Conservation (phyloP, 1,284 basidiomycete genomes). For the Entoloma clypeatum region DNA sequence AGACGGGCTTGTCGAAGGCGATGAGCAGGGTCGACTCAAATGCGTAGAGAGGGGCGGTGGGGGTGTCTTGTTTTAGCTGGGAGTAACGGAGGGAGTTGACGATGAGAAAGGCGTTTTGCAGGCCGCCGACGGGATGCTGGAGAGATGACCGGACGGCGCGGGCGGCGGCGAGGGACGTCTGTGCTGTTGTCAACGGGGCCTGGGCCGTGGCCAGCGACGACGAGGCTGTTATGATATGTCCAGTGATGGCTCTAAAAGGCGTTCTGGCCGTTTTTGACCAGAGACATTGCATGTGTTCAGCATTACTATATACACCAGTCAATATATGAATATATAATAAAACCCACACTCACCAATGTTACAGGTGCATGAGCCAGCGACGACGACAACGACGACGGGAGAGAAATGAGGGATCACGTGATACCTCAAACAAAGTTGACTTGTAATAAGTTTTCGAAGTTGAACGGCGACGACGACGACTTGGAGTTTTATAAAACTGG, state of each 20-base stretch:
- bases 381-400: slow-evolving; percentile 4
- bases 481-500: slow-evolving; percentile 15
- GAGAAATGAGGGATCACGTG: no score
- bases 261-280: slow-evolving; percentile 45
- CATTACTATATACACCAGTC: slow-evolving; percentile 36
- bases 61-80: slow-evolving; percentile 21
- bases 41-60: slow-evolving; percentile 8
- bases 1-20: slow-evolving; percentile 32
- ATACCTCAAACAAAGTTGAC: neutral
- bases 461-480: slow-evolving; percentile 10
- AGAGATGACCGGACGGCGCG: slow-evolving; percentile 50
- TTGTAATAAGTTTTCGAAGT: neutral
- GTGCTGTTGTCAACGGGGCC: slow-evolving; percentile 31
- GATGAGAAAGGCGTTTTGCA: slow-evolving; percentile 51
- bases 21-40: neutral
- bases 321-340: neutral
- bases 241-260: slow-evolving; percentile 19
- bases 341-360: neutral
- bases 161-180: slow-evolving; percentile 49
- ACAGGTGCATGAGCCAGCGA: neutral
- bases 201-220: neutral
- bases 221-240: slow-evolving; percentile 3
- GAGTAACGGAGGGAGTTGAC: slow-evolving; percentile 55
- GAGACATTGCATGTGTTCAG: slow-evolving; percentile 61
- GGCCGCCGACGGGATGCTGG: slow-evolving; percentile 31